phyloP scores from a whole-genome alignment of 2,329 filamentous ascomycete species.

The Paraphoma chrysanthemicola region DNA sequence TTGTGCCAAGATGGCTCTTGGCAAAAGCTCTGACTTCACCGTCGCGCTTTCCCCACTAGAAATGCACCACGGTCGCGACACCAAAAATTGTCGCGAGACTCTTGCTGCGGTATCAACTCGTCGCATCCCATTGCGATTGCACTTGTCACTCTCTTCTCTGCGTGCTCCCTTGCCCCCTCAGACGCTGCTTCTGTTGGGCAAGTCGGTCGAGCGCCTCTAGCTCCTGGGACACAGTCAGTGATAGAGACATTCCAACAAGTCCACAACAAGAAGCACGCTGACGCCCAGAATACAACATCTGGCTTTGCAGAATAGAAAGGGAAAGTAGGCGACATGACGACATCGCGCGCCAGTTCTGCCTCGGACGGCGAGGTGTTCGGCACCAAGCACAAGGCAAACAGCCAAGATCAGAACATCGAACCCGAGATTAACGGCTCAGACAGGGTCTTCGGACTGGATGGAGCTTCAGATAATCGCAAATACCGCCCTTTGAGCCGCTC shows the following conservation, averaged over 20 bases:
- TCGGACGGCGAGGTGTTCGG: constrained; percentile 41
- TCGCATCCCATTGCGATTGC: constrained; percentile 18
- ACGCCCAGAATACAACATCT: constrained; percentile 27
- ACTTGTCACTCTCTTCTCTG: constrained; percentile 34
- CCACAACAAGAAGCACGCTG: constrained; percentile 39
- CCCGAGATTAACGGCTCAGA: constrained; percentile 42
- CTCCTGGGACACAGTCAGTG: constrained; percentile 46
- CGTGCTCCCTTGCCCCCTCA: constrained; percentile 33
- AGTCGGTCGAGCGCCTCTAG: constrained; percentile 28
- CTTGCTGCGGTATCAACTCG: constrained; percentile 6
- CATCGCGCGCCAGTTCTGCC: constrained; percentile 35
- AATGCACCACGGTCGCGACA: constrained; percentile 11
- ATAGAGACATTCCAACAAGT: constrained; percentile 38
- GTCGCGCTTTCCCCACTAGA: constrained; percentile 5
- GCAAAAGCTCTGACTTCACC: constrained; percentile 2
- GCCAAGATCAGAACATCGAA: constrained; percentile 33
- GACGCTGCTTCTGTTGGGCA: constrained; percentile 25
- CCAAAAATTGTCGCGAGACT: constrained; percentile 10
- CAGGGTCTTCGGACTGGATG: constrained; percentile 40
- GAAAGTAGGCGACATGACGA: constrained; percentile 22
- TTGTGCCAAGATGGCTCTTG: neutral
- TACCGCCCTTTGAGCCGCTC: constrained; percentile 38
- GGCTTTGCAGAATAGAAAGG: constrained; percentile 9
- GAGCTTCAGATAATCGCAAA: constrained; percentile 27
- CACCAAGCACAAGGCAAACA: constrained; percentile 45